phyloP scores from a whole-genome alignment of 2,329 filamentous ascomycete species.

The Pyrenophora seminiperda region DNA sequence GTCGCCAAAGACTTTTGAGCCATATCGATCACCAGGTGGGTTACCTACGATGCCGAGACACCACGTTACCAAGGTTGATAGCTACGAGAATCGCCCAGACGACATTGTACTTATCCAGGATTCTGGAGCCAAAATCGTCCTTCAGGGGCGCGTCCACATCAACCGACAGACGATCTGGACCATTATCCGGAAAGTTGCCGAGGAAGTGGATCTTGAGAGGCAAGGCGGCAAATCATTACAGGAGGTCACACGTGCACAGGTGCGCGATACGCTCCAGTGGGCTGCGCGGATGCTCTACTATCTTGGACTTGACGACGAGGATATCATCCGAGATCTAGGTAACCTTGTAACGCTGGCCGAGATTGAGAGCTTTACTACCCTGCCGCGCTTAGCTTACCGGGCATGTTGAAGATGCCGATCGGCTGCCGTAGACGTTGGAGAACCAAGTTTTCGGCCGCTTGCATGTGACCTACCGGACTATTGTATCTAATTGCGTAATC shows the following conservation, averaged over 20 bases:
- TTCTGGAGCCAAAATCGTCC: constrained; percentile 33
- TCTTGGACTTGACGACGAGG: constrained; percentile 41
- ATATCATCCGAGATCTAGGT: constrained; percentile 40
- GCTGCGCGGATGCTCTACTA: constrained; percentile 37
- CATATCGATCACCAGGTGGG: constrained; percentile 42
- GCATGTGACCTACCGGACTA: constrained; percentile 21
- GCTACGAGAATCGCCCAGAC: constrained; percentile 32
- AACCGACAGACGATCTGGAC: constrained; percentile 44
- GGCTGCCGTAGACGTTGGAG: constrained; percentile 7
- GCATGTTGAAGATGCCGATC: constrained; percentile 15
- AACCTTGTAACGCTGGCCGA: constrained; percentile 38
- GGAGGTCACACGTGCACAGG: constrained; percentile 23
- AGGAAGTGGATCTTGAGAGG: constrained; percentile 34
- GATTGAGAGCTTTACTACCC: constrained; percentile 36
- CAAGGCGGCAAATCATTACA: constrained; percentile 19
- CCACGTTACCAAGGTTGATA: constrained; percentile 28
- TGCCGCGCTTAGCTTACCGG: constrained; percentile 7
- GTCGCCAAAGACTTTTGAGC: constrained; percentile 23
- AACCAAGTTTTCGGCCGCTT: constrained; percentile 24
- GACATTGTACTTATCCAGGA: constrained; percentile 38
- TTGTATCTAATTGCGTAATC: constrained; percentile 30
- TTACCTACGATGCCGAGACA: constrained; percentile 39
- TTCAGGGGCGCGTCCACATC: constrained; percentile 38
- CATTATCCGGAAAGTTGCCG: constrained; percentile 41
- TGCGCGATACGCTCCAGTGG: constrained; percentile 39